Conservation (phyloP, 108 stramenopile species). For the Aurantiochytrium sp. region DNA sequence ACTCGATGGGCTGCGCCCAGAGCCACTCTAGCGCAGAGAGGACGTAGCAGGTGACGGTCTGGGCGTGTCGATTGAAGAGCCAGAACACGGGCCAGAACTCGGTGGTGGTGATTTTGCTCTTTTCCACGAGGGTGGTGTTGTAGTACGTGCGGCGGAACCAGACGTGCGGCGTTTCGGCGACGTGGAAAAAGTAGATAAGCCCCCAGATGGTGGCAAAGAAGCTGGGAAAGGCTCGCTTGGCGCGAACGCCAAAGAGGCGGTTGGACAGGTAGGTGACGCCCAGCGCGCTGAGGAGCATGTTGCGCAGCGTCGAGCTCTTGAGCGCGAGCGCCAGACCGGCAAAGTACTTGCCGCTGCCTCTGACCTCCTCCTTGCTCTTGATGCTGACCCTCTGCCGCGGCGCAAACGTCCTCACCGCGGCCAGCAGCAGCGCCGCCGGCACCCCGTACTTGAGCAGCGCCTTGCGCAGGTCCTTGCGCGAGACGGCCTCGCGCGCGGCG, state of each 20-base stretch:
- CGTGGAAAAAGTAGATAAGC: not conserved
- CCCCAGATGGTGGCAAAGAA: not conserved
- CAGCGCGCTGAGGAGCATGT: not conserved
- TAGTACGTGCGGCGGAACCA: conserved; percentile 14
- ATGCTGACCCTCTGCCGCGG: not conserved
- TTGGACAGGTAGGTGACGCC: not conserved
- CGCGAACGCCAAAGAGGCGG: not conserved
- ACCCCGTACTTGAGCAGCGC: not conserved
- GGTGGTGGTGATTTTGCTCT: not conserved
- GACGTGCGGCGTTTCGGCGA: not conserved
- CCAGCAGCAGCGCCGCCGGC: not conserved
- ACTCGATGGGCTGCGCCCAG: not conserved
- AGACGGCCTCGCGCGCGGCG: not conserved
- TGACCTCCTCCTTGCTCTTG: not conserved
- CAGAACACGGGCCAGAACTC: conserved; percentile 27
- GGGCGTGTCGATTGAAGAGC: conserved; percentile 21
- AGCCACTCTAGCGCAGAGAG: conserved; percentile 17
- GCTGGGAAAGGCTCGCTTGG: not conserved
- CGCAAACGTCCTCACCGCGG: not conserved
- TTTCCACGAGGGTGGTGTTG: not conserved
- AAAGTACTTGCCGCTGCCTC: not conserved
- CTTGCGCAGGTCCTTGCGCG: not conserved
- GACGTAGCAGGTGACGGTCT: conserved; percentile 21
- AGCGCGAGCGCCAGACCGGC: not conserved
- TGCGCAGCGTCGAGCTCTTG: not conserved